Evolutionary conservation across 495 filamentous ascomycete genomes (phyloP).

Genomic region (Penicillium manginii): DNA sequence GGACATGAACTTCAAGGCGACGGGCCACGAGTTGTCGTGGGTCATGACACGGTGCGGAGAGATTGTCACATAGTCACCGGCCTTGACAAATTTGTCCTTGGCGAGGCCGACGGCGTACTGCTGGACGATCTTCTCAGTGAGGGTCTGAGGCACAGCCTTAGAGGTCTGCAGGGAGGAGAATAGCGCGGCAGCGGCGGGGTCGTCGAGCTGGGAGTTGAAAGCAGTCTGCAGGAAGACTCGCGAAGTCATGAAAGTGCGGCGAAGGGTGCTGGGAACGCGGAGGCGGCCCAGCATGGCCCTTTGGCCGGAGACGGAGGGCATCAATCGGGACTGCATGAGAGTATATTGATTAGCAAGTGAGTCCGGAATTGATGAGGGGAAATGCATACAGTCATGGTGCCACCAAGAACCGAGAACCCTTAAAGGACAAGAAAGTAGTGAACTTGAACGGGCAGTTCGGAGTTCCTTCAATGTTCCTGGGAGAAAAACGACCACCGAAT

Average conservation of each 20-base stretch:
- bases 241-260: constrained; percentile 46
- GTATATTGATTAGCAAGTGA: constrained; percentile 2
- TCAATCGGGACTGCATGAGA: constrained; percentile 37
- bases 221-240: constrained; percentile 45
- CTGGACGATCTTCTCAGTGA: constrained; percentile 94
- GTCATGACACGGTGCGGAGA: constrained; percentile 80
- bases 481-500: constrained; percentile 23
- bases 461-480: constrained; percentile 8
- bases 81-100: constrained; percentile 68
- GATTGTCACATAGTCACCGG: constrained; percentile 84
- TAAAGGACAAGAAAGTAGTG: not conserved
- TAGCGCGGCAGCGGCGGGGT: constrained; percentile 46
- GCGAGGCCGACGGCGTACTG: constrained; percentile 71
- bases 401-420: constrained; percentile 5
- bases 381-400: constrained; percentile 30
- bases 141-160: constrained; percentile 61
- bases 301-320: constrained; percentile 31
- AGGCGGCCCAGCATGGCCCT: constrained; percentile 28
- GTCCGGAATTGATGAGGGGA: not conserved
- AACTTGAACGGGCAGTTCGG: not conserved
- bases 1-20: constrained; percentile 82
- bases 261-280: constrained; percentile 28
- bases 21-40: constrained; percentile 92
- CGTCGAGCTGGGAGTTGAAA: constrained; percentile 54
- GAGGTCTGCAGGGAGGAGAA: constrained; percentile 45